These are phyloP conservation scores for Pyrenochaeta sp. DNA, from an alignment of 2,329 filamentous ascomycete genomes.

Conservation along the genomic window DNA sequence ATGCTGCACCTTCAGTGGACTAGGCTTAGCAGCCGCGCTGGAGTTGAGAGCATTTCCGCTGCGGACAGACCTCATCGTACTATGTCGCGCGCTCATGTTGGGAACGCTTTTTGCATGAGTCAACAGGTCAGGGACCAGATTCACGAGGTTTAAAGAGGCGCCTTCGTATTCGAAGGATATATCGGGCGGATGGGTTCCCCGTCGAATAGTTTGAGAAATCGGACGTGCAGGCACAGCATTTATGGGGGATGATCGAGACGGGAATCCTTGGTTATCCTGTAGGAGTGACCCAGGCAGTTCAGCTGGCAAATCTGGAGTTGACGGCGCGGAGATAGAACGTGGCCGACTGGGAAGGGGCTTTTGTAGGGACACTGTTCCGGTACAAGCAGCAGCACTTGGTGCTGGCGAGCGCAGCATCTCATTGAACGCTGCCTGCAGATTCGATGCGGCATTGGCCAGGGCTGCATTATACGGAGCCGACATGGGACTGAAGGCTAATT, in stretches of 20 bases:
- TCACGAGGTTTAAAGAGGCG: slow-evolving; percentile 1
- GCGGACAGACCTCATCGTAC: slow-evolving; percentile 38
- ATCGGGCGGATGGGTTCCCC: slow-evolving; percentile 16
- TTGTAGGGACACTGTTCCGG: slow-evolving; percentile 41
- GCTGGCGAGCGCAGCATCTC: slow-evolving; percentile 54
- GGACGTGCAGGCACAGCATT: slow-evolving; percentile 20
- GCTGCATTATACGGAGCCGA: slow-evolving; percentile 40
- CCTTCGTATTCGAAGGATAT: not conserved
- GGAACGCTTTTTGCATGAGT: slow-evolving; percentile 27
- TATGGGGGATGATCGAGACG: slow-evolving; percentile 26
- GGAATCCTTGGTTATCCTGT: slow-evolving; percentile 46
- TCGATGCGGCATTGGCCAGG: slow-evolving; percentile 40
- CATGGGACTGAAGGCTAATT: slow-evolving; percentile 32
- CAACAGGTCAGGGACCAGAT: slow-evolving; percentile 20
- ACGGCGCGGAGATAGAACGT: slow-evolving; percentile 52
- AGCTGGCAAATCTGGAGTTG: slow-evolving; percentile 46
- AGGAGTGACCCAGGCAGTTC: slow-evolving; percentile 41
- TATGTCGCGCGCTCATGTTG: slow-evolving; percentile 19
- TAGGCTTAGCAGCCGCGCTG: slow-evolving; percentile 23
- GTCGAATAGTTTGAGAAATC: slow-evolving; percentile 17
- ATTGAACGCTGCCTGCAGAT: slow-evolving; percentile 53
- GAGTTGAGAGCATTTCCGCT: slow-evolving; percentile 33
- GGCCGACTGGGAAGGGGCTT: slow-evolving; percentile 49
- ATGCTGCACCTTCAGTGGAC: slow-evolving; percentile 32
- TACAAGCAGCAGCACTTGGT: slow-evolving; percentile 39